Percentiles rank a stretch among this genome's conserved stretches.
These are phyloP conservation scores for Aspergillus flavus DNA, from an alignment of 2,329 filamentous ascomycete species.

Conservation along the genomic window DNA sequence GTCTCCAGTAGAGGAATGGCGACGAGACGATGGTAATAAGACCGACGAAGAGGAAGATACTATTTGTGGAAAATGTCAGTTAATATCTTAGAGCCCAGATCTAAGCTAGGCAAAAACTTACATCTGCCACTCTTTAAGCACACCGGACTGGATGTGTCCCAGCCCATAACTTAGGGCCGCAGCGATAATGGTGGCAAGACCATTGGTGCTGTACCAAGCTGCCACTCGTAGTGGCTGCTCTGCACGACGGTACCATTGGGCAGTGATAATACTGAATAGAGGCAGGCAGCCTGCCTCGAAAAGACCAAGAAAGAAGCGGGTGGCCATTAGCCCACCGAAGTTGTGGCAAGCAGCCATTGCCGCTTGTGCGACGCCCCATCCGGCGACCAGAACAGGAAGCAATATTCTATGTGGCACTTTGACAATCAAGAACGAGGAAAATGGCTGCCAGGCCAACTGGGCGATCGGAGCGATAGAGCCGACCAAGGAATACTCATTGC, in stretches of 20 bases:
- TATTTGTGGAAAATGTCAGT: conserved; percentile 17
- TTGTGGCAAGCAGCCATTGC: conserved; percentile 52
- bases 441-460: conserved; percentile 63
- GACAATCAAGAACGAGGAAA: conserved; percentile 63
- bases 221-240: conserved; percentile 67
- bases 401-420: conserved; percentile 62
- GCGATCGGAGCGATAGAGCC: conserved; percentile 62
- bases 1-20: conserved; percentile 61
- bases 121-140: conserved; percentile 56
- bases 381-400: conserved; percentile 54
- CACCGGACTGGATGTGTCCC: conserved; percentile 53
- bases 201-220: conserved; percentile 68
- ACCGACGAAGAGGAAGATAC: conserved; percentile 64
- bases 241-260: conserved; percentile 51
- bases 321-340: conserved; percentile 50
- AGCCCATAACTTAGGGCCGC: conserved; percentile 60
- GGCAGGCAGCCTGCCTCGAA: conserved; percentile 56
- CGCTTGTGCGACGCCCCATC: conserved; percentile 54
- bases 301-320: conserved; percentile 56
- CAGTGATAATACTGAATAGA: conserved; percentile 49
- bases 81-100: accelerated
- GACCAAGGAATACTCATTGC: conserved; percentile 60
- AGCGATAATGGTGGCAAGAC: conserved; percentile 59
- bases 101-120: conserved; percentile 17
- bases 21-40: conserved; percentile 61